Evolutionary conservation across 257 asterid genomes (phyloP).

Genomic region (Verbena officinalis): DNA sequence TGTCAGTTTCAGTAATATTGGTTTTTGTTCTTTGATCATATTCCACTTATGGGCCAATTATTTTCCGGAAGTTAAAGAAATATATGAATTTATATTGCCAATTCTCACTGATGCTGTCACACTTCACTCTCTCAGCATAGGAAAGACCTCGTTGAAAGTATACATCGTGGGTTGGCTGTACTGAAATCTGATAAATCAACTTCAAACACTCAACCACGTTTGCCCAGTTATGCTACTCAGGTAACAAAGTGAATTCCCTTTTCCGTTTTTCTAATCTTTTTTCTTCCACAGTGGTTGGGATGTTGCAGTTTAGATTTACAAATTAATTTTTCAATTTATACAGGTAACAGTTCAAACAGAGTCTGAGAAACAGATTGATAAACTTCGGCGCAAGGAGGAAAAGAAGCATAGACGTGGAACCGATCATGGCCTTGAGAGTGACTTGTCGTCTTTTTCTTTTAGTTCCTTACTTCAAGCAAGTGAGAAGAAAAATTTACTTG

Average conservation of each 20-base stretch:
- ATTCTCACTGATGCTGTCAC: too few species aligned
- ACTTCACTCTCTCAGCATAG: conserved; percentile 65
- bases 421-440: conserved; percentile 71
- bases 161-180: conserved; percentile 72
- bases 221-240: conserved; percentile 99
- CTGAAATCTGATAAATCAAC: conserved; percentile 80
- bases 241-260: conserved; percentile 39
- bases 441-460: conserved; percentile 64
- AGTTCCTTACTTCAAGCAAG: conserved; percentile 92
- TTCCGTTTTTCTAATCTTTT: background rate
- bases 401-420: conserved; percentile 81
- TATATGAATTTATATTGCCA: too few species aligned
- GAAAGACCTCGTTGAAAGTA: conserved; percentile 80
- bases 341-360: conserved; percentile 97
- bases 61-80: too few species aligned
- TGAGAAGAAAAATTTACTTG: conserved; percentile 78
- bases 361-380: conserved; percentile 84
- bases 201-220: conserved; percentile 58
- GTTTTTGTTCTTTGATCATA: conserved; percentile 19
- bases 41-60: conserved; percentile 1
- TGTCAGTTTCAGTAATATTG: conserved; percentile 9
- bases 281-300: conserved; percentile 11
- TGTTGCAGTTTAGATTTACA: conserved; percentile 23
- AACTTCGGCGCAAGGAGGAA: conserved; percentile 96
- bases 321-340: conserved; percentile 20